Base-by-base conservation (phyloP, 345 rosid species). In the Brassica carinata region DNA sequence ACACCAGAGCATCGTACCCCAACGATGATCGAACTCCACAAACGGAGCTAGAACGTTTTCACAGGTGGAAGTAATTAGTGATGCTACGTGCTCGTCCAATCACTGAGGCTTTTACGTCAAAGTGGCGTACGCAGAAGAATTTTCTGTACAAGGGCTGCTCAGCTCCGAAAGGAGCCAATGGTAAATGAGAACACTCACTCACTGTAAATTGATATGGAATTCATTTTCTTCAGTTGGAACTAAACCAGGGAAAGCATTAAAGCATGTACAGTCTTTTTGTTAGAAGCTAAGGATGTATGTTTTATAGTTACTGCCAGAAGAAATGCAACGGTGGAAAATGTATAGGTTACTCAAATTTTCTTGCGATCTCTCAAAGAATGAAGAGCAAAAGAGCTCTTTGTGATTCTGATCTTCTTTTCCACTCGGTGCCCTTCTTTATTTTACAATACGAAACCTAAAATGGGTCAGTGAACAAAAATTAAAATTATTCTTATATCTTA, bases 1-100 rank as follows among this genome's bases (percentile, higher is more conserved):
- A 68, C 83, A 80, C 66, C 83, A 26, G 48, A 74, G 11, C 75
- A 68, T 68, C 58, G 31, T 64, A 71, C 83, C 1, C 73, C 83
- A 55, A 76, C 55, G 68, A 55, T 36, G 83, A 70, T 55, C 3
- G 79, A 80, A 69, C 79, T 80, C 1, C 62, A 69, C 70, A 70
- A 70, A 69, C 79, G 76, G 33, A 75, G 29, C 29, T 80, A 74
- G 59, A 62, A 19, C 23, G 61, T 58, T 19, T 33, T 57, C 31
- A 2, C 11, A 10, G 40, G 53, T 19, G 33, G 31, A 72, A 58
- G 67, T 59, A 64, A 15, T 17, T 30, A 18, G 3, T 64, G n/a
- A 23, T 31, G 76, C 17, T 33, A 45, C 1, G 3, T 19, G 36
- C 29, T 69, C 2, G 51, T 17, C 61, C 69, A 30, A 8, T 61